Evolutionary conservation across 2,329 filamentous ascomycete species (phyloP).

Genomic region (Madurella mycetomatis): DNA sequence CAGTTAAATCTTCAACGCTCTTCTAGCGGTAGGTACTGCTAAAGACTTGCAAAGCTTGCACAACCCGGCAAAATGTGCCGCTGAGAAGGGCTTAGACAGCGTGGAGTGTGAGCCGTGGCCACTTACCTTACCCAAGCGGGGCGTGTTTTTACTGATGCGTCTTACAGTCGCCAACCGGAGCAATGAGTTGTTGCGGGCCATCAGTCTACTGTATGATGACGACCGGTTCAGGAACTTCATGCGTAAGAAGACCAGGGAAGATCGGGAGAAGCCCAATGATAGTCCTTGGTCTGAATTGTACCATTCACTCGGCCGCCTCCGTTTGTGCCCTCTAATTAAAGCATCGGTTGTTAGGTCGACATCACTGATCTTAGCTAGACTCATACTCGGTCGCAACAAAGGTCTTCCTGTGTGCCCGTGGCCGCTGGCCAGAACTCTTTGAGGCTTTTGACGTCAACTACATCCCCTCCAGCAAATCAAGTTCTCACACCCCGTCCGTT

Average conservation of each 20-base stretch:
- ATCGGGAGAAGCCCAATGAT: slow-evolving; percentile 4
- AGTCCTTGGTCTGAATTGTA: slow-evolving; percentile 26
- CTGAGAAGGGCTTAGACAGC: not conserved
- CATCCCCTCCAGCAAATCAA: slow-evolving; percentile 25
- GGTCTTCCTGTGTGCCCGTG: slow-evolving; percentile 20
- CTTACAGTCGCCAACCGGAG: not conserved
- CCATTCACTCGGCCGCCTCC: slow-evolving; percentile 25
- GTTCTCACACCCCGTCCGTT: not conserved
- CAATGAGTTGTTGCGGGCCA: slow-evolving; percentile 1
- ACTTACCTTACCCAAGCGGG: not conserved
- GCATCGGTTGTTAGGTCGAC: too few species aligned
- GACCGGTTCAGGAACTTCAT: slow-evolving; percentile 5
- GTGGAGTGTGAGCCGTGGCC: not conserved
- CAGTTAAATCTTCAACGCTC: not conserved
- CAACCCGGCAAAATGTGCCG: not conserved
- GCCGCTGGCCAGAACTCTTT: slow-evolving; percentile 30
- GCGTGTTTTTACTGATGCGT: too few species aligned
- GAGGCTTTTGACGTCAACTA: slow-evolving; percentile 26
- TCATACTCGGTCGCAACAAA: slow-evolving; percentile 26
- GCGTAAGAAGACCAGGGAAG: slow-evolving; percentile 10
- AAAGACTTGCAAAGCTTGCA: not conserved
- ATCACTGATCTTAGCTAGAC: not conserved
- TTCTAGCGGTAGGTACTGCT: not conserved
- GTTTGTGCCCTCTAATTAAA: not conserved
- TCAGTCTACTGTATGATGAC: not conserved